These are phyloP conservation scores for Silybum marianum DNA, from an alignment of 129 eudicot genomes.

Conservation along the genomic window DNA sequence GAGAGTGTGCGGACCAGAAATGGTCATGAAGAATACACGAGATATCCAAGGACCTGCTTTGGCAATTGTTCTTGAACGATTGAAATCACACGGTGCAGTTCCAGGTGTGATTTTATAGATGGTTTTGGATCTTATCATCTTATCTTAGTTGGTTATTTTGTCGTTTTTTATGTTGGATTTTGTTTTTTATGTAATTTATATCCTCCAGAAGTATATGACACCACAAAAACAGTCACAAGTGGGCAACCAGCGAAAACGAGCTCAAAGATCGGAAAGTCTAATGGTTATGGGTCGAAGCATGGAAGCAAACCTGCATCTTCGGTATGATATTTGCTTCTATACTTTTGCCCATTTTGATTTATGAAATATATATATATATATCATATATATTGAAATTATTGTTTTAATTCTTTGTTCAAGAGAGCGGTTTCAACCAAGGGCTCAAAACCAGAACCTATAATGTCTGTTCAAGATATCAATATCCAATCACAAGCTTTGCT, in stretches of 20 bases:
- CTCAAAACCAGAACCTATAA: conserved; percentile 70
- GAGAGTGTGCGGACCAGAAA: conserved; percentile 82
- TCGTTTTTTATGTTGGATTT: not conserved
- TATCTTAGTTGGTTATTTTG: not conserved
- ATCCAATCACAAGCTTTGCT: conserved; percentile 85
- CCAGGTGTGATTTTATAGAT: conserved; percentile 46
- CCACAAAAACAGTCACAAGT: conserved; percentile 45
- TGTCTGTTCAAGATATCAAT: conserved; percentile 87
- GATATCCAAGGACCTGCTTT: conserved; percentile 98
- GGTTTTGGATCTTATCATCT: not conserved
- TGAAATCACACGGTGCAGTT: conserved; percentile 71
- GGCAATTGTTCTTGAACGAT: conserved; percentile 84
- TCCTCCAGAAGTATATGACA: conserved; percentile 55
- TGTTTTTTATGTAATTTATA: not conserved
- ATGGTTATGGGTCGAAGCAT: conserved; percentile 61
- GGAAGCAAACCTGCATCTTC: conserved; percentile 72
- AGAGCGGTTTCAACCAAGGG: conserved; percentile 63
- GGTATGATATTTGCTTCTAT: conserved; percentile 43
- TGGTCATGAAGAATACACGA: conserved; percentile 79
- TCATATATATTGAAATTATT: conserved; percentile 21
- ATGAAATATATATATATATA: not conserved
- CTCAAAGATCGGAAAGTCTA: conserved; percentile 62
- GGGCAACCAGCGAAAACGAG: conserved; percentile 50
- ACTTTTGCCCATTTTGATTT: not conserved
- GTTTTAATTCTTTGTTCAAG: conserved; percentile 34